Evolutionary conservation across 2,329 filamentous ascomycete species (phyloP), one percentile per base, ranked within the genome.

Genomic region (Penicillium sp.): DNA sequence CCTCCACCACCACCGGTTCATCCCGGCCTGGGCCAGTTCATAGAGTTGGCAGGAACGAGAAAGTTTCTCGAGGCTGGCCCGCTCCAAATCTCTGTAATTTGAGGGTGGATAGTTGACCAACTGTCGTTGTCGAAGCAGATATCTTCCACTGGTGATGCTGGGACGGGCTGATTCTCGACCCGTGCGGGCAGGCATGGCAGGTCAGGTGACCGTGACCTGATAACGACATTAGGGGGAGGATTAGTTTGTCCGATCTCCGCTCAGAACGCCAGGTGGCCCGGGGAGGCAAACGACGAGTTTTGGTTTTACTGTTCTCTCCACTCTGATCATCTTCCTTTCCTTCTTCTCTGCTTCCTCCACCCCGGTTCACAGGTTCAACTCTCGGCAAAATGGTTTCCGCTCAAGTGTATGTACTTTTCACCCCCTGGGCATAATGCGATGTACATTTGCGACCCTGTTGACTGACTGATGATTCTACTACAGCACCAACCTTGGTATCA

Each of bases 401-500:
- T 71, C 87, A 89, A 78, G 81, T 89, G 87, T 89, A 81, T 74
- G 85, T 75, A 6, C 16, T 42, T 14, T 1, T 13, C 26, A 4
- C 5, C 16, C 4, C 16, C n/a, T 14, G 22, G 28, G 3, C 4
- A 35, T 45, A n/a, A 42, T 30, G n/a, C n/a, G n/a, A 46, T n/a
- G 7, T 11, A 22, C 55, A n/a, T 59, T 30, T 57, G 30, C 26
- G 11, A 7, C n/a, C 53, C 42, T 8, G 14, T 28, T 25, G 30
- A 38, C 53, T 56, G 30, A 56, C 16, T 2, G n/a, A 16, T 22
- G 14, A 53, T 64, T 64, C 30, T 57, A 14, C 30, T 65, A 69
- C 79, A 96, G 93, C 73, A 92, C 91, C 79, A 97, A 97, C 85
- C 85, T 97, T 78, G 84, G 92, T 83, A 93, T 97, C 88, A 93